Conservation (phyloP, 2,329 filamentous ascomycete species). For the Apiospora sp. region DNA sequence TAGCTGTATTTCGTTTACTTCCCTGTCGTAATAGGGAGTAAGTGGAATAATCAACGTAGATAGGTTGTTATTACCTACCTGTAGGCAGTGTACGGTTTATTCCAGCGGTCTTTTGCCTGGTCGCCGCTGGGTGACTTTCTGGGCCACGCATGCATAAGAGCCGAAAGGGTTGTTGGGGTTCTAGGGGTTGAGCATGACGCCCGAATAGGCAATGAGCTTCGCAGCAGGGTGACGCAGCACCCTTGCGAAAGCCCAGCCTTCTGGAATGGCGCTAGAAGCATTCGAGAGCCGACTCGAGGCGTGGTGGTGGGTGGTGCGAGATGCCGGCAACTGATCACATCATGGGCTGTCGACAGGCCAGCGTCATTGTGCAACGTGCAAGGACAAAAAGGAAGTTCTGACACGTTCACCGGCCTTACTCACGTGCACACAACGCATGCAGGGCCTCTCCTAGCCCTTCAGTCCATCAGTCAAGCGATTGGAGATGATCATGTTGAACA, state of each 20-base stretch:
- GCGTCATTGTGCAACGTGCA: conserved; percentile 6
- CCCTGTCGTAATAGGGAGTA: too few relatives aligned
- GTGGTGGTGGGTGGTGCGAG: not conserved
- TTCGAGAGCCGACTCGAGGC: not conserved
- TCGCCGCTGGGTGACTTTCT: not conserved
- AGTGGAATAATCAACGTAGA: too few relatives aligned
- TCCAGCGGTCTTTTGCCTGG: not conserved
- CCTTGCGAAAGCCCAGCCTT: conserved; percentile 1
- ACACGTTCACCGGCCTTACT: conserved; percentile 16
- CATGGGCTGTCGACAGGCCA: not conserved
- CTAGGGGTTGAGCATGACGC: not conserved
- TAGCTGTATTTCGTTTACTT: too few relatives aligned
- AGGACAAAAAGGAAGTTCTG: not conserved
- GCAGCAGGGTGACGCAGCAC: conserved; percentile 16
- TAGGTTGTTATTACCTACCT: too few relatives aligned
- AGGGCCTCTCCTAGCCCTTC: not conserved
- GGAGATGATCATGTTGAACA: not conserved
- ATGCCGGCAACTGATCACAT: conserved; percentile 8
- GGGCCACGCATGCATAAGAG: not conserved
- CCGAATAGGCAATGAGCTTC: not conserved
- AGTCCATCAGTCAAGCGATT: not conserved
- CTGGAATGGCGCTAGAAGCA: conserved; percentile 20
- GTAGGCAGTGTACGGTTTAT: too few relatives aligned
- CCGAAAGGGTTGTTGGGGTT: not conserved
- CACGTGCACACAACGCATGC: not conserved